Evolutionary conservation across 306 rosid genomes (phyloP), one percentile per base, ranked within the genome.

Genomic region (Cicer pinnatifidum): DNA sequence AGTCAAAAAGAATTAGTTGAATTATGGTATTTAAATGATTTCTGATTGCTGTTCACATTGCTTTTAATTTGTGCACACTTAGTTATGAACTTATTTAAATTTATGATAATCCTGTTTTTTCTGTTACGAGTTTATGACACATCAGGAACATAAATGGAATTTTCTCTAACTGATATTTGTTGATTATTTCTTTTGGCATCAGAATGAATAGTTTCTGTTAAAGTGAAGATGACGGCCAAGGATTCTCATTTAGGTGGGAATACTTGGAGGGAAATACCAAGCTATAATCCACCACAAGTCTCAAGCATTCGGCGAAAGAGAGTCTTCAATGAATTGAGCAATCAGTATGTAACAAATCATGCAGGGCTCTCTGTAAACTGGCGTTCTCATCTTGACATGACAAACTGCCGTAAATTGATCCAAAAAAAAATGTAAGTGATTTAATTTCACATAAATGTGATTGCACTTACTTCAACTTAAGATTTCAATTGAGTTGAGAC

Each of bases 21-120:
- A 52, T 16, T 8, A 8, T 52, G 23, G 8, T 52, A 2, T 16
- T 6, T 15, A 15, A 17, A 53, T 53, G 59, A 53, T 46, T 46
- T 71, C 16, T 53, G n/a, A 61, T 70, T 33, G 76, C 40, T 51
- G 9, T 33, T 50, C 28, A 39, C 43, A 35, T 57, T 40, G 48
- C n/a, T 16, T 6, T 48, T 60, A 28, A 38, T 8, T 50, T 47
- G 11, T 51, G 6, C 43, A 60, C 51, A 37, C 19, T 46, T 50
- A 23, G 28, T 51, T 19, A 33, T 4, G 41, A 72, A 45, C 11
- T 40, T 28, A 1, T 62, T 41, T 72, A 28, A 46, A 50, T 50
- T 13, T 44, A 8, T 44, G 11, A 44, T 10, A 10, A 44, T 9
- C 12, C 48, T 8, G 2, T 10, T 44, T 44, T 9, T 10, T 44